A percentile compares a stretch with the other conserved stretches of the same genome.
phyloP scores from a whole-genome alignment of 2,329 filamentous ascomycete species.

The Elsinoe fawcettii region DNA sequence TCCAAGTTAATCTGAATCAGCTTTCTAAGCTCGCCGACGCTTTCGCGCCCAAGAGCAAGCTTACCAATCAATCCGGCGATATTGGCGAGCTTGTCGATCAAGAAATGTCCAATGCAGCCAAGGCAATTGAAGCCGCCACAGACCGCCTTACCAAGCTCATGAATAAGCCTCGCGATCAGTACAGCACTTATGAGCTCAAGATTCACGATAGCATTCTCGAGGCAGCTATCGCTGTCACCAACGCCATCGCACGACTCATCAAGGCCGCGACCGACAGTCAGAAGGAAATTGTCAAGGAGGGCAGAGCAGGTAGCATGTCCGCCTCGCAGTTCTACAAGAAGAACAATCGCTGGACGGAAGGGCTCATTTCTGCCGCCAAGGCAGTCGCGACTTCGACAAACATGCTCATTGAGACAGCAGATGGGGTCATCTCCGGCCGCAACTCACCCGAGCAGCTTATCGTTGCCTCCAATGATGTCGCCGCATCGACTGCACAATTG shows the following conservation, averaged over 20 bases:
- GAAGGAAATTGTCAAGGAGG: slow-evolving; percentile 92
- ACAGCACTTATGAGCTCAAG: slow-evolving; percentile 90
- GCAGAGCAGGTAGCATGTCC: slow-evolving; percentile 70
- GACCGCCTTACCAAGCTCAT: slow-evolving; percentile 83
- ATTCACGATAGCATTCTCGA: slow-evolving; percentile 94
- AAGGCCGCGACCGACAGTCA: slow-evolving; percentile 89
- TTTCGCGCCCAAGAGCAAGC: slow-evolving; percentile 83
- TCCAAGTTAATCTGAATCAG: slow-evolving; percentile 86
- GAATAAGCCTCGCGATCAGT: slow-evolving; percentile 93
- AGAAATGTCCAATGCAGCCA: slow-evolving; percentile 86
- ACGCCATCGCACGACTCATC: slow-evolving; percentile 87
- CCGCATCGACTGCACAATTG: slow-evolving; percentile 90
- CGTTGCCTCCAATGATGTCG: slow-evolving; percentile 93
- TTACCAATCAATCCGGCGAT: slow-evolving; percentile 71
- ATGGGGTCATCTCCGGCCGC: slow-evolving; percentile 84
- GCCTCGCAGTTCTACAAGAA: slow-evolving; percentile 98
- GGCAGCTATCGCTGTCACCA: slow-evolving; percentile 86
- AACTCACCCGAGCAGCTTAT: slow-evolving; percentile 96
- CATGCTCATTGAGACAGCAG: slow-evolving; percentile 93
- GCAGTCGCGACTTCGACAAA: slow-evolving; percentile 91
- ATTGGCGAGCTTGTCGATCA: slow-evolving; percentile 86
- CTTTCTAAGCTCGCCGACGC: slow-evolving; percentile 88
- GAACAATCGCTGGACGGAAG: slow-evolving; percentile 98
- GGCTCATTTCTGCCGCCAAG: slow-evolving; percentile 93
- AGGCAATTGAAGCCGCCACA: slow-evolving; percentile 87